These are phyloP conservation scores for Acanthamoeba sp. DNA, from an alignment of 208 protist species.

Conservation along the genomic window DNA sequence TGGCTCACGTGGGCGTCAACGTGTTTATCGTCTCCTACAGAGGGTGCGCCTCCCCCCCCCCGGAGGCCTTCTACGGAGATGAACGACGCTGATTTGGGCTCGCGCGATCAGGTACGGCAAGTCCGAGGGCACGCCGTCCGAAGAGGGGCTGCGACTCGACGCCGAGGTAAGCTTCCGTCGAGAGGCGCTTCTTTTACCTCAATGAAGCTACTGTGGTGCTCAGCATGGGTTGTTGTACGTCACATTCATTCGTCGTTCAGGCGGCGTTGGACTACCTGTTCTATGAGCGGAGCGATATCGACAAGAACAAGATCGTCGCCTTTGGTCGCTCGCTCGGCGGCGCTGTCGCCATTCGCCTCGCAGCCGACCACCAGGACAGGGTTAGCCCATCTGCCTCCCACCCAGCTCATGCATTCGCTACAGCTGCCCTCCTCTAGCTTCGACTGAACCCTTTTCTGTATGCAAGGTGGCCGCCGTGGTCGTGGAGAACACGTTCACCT, in stretches of 20 bases:
- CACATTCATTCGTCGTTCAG: neutral
- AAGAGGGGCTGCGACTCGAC: slow-evolving; percentile 71
- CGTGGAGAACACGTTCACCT: slow-evolving; percentile 80
- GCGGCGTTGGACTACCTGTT: slow-evolving; percentile 69
- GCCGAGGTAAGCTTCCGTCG: neutral
- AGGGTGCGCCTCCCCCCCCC: neutral
- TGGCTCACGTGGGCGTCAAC: slow-evolving; percentile 17
- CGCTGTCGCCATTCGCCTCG: slow-evolving; percentile 71
- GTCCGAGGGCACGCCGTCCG: slow-evolving; percentile 73
- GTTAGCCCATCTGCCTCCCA: no score
- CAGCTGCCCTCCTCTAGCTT: no score
- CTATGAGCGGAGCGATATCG: slow-evolving; percentile 68
- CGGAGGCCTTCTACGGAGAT: neutral
- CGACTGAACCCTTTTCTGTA: no score
- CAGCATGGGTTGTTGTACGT: no score
- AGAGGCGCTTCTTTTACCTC: no score
- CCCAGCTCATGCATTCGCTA: no score
- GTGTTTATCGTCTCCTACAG: slow-evolving; percentile 78
- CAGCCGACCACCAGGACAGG: slow-evolving; percentile 38
- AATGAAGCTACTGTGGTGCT: no score
- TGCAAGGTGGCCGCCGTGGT: slow-evolving; percentile 72
- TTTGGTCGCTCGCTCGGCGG: slow-evolving; percentile 80
- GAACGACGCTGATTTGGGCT: neutral
- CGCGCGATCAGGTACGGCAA: slow-evolving; percentile 76
- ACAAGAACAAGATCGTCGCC: slow-evolving; percentile 53